Conservation (phyloP, 108 stramenopile species). For the Cyclostephanos invisitatus region DNA sequence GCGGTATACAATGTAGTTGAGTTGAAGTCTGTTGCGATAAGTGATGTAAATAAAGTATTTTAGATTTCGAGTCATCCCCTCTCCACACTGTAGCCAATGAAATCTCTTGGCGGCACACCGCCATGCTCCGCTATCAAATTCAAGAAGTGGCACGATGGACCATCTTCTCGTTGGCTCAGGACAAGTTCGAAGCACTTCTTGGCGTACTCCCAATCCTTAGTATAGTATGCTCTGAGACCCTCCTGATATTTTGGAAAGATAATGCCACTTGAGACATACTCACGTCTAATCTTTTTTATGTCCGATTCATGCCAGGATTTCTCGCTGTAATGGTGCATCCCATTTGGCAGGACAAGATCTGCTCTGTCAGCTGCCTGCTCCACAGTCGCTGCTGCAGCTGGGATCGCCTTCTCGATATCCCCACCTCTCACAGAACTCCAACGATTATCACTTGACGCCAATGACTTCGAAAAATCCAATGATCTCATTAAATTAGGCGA, state of each 20-base stretch:
- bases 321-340: slow-evolving; percentile 54
- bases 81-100: slow-evolving; percentile 37
- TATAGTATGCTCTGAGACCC: slow-evolving; percentile 70
- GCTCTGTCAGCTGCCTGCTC: slow-evolving; percentile 14
- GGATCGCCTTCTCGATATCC: slow-evolving; percentile 1
- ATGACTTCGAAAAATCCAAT: not conserved
- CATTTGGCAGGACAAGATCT: slow-evolving; percentile 67
- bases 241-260: slow-evolving; percentile 74
- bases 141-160: slow-evolving; percentile 76
- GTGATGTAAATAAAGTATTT: no score
- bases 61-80: not conserved
- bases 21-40: no score
- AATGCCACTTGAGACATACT: slow-evolving; percentile 58
- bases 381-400: slow-evolving; percentile 19
- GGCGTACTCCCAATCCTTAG: slow-evolving; percentile 71
- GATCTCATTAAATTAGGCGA: not conserved
- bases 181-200: slow-evolving; percentile 59
- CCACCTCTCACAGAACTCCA: not conserved
- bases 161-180: slow-evolving; percentile 69
- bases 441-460: not conserved
- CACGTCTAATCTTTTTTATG: slow-evolving; percentile 66
- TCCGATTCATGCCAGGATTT: slow-evolving; percentile 68
- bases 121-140: slow-evolving; percentile 63
- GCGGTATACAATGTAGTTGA: no score
- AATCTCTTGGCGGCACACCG: slow-evolving; percentile 62